Evolutionary conservation across 1,284 basidiomycete species (phyloP), one percentile per base, ranked within the genome.

Genomic region (Pyrrhoderma noxium): DNA sequence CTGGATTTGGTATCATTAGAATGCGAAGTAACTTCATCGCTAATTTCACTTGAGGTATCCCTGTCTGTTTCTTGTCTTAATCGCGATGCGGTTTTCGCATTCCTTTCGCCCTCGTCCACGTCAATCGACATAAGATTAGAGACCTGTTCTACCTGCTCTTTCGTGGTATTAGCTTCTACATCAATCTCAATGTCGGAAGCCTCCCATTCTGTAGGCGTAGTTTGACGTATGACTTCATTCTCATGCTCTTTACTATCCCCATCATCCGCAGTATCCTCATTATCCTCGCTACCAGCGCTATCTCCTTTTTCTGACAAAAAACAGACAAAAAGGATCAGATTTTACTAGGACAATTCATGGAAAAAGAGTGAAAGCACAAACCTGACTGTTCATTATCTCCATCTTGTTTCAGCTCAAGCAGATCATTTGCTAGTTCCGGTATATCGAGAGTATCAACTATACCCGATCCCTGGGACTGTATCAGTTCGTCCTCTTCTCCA

Each of bases 121-220:
- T 11, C 27, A 31, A 5, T 31, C 11, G 5, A 5, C 7, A 31
- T 31, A 31, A 11, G 27, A 5, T 31, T 31, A 31, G 27, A 11
- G 11, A 11, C 11, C 11, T 5, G 11, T 31, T 31, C 11, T 31
- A 31, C 38, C 14, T 7, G 7, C 38, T 18, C n/a, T n/a, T 40
- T 14, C 8, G 8, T 14, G 5, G n/a, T 16, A 16, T 46, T 35
- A n/a, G n/a, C n/a, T n/a, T n/a, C n/a, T n/a, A n/a, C n/a, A 5
- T 40, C 27, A 23, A 13, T 25, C 38, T 51, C 53, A 8, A 47
- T 35, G 11, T 51, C 53, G 16, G 49, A 51, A 38, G 25, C 35
- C 16, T n/a, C 37, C 53, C 53, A 55, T 27, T 47, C 49, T 5
- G 49, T 47, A 2, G 53, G 53, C 25, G 53, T 55, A 21, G 37